These are phyloP conservation scores for Gonapodya sp. DNA, from an alignment of 192 early-diverging fungal genomes.

Conservation along the genomic window DNA sequence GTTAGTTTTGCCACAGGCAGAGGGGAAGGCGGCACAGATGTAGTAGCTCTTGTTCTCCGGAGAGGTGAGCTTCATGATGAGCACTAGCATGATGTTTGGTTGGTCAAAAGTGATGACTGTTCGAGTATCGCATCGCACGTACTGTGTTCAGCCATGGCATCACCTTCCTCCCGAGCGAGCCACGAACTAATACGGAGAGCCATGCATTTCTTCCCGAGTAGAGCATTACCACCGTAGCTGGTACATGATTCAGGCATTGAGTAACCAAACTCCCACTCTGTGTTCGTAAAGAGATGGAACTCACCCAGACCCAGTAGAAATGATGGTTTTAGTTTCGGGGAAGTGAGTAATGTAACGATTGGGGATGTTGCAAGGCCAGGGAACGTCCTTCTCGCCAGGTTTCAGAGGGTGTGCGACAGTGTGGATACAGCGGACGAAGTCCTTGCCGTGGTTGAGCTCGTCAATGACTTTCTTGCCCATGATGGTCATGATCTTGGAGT, in stretches of 20 bases:
- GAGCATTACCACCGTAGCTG: constrained; percentile 18
- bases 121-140: background rate
- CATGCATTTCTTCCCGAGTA: constrained; percentile 18
- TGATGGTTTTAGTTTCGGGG: constrained; percentile 15
- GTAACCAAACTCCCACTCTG: background rate
- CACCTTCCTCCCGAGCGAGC: constrained; percentile 14
- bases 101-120: background rate
- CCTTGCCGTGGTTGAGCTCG: background rate
- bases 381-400: constrained; percentile 13
- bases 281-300: background rate
- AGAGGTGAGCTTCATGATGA: constrained; percentile 14
- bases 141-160: constrained; percentile 16
- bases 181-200: constrained; percentile 14
- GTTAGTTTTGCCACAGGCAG: constrained; percentile 18
- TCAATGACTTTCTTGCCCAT: constrained; percentile 15
- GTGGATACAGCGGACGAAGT: constrained; percentile 14
- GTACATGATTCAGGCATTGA: background rate
- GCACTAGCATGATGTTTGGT: background rate
- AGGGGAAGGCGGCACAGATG: constrained; percentile 17
- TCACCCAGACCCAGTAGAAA: constrained; percentile 13
- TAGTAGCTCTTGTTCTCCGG: constrained; percentile 15
- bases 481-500: constrained; percentile 14
- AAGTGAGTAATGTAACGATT: constrained; percentile 16
- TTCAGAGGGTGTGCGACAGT: constrained; percentile 16
- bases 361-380: constrained; percentile 16